Evolutionary conservation across 1,139 yeast species (phyloP).

Genomic region (Saccharomyces hybrid): DNA sequence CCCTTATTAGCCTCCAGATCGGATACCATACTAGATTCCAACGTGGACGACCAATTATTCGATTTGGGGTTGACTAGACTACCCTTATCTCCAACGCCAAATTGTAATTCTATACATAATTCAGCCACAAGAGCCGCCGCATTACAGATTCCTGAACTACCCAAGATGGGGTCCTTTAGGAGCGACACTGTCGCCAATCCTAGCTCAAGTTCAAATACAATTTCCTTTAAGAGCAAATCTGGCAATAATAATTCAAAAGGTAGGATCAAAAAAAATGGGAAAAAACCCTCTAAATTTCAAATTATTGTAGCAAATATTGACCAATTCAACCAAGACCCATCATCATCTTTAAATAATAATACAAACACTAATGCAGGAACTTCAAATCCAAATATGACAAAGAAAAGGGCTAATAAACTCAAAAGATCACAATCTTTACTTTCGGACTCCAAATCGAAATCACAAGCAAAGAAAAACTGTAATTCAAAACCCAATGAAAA

Average conservation of each 20-base stretch:
- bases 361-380: neutral
- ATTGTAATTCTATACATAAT: slow-evolving; percentile 8
- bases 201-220: slow-evolving; percentile 6
- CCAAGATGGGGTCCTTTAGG: slow-evolving; percentile 33
- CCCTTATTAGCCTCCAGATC: neutral
- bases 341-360: neutral
- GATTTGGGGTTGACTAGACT: slow-evolving; percentile 8
- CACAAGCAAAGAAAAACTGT: slow-evolving; percentile 3
- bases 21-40: slow-evolving; percentile 13
- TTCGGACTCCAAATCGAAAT: neutral
- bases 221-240: slow-evolving; percentile 1
- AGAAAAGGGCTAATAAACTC: slow-evolving; percentile 3
- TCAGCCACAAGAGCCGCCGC: slow-evolving; percentile 3
- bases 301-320: slow-evolving; percentile 31
- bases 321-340: slow-evolving; percentile 18
- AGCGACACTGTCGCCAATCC: slow-evolving; percentile 17
- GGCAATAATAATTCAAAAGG: slow-evolving; percentile 1
- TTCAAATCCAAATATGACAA: neutral
- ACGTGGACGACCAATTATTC: slow-evolving; percentile 11
- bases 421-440: slow-evolving; percentile 14
- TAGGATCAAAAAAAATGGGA: slow-evolving; percentile 18
- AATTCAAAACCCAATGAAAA: slow-evolving; percentile 1
- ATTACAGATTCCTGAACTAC: slow-evolving; percentile 28
- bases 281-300: slow-evolving; percentile 30
- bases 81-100: slow-evolving; percentile 31